phyloP scores from a whole-genome alignment of 768 basidiomycete genomes.

The Russula emetica region DNA sequence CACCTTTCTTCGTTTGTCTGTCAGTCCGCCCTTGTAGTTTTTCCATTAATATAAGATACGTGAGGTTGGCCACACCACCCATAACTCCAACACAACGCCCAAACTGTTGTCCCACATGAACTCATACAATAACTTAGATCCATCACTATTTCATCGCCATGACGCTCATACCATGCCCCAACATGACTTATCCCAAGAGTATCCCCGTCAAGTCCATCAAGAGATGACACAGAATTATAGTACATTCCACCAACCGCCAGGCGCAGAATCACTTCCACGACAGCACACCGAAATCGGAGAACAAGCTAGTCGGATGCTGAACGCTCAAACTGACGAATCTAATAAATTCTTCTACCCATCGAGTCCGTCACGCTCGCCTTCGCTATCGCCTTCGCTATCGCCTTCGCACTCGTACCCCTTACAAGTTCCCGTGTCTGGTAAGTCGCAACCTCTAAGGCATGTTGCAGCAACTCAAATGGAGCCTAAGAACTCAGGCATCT shows the following conservation, averaged over 20 bases:
- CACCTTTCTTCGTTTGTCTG: not conserved
- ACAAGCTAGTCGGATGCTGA: not conserved
- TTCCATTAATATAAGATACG: conserved; percentile 11
- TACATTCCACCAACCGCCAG: not conserved
- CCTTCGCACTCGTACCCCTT: not conserved
- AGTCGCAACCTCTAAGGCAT: not conserved
- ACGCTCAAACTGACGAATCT: not conserved
- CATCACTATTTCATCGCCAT: conserved; percentile 1
- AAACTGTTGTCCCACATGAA: conserved; percentile 8
- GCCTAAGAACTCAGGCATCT: not conserved
- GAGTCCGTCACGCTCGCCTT: conserved; percentile 1
- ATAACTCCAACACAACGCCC: not conserved
- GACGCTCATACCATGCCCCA: not conserved
- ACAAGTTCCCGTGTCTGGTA: not conserved
- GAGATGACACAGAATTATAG: not conserved
- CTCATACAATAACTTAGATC: conserved; percentile 2
- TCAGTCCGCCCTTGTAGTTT: not conserved
- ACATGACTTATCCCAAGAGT: conserved; percentile 3
- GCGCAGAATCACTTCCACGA: conserved; percentile 8
- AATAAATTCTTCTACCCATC: not conserved
- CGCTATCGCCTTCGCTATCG: conserved; percentile 3
- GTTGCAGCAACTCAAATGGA: not conserved
- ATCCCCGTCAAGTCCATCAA: not conserved
- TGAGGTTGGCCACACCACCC: not conserved
- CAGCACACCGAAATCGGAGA: not conserved